Conservation (phyloP, 345 rosid species). For the Cochlearia excelsa region DNA sequence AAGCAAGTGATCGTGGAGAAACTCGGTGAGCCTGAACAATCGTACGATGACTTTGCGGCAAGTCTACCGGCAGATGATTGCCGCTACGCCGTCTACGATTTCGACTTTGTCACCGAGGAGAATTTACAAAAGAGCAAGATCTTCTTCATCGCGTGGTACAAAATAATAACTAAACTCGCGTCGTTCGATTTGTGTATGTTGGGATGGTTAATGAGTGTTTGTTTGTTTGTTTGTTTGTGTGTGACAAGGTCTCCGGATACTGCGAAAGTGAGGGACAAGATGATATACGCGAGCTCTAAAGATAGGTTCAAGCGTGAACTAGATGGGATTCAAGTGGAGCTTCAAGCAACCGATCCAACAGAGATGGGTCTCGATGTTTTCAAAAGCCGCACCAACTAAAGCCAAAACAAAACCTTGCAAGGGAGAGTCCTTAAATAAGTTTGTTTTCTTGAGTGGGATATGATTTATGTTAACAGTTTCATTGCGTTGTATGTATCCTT, state of each 20-base stretch:
- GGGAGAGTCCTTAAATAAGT: slow-evolving; percentile 21
- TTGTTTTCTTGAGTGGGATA: slow-evolving; percentile 26
- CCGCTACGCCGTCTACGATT: slow-evolving; percentile 67
- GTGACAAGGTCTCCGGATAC: slow-evolving; percentile 36
- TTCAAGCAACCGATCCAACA: slow-evolving; percentile 63
- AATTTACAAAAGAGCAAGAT: slow-evolving; percentile 97
- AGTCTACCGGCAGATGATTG: slow-evolving; percentile 60
- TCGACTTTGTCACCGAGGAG: slow-evolving; percentile 67
- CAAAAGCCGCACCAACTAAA: slow-evolving; percentile 48
- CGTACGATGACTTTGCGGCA: slow-evolving; percentile 54
- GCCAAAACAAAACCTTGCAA: background rate
- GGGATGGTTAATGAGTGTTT: background rate
- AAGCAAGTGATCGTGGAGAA: slow-evolving; percentile 60
- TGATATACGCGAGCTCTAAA: slow-evolving; percentile 39
- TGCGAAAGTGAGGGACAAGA: slow-evolving; percentile 37
- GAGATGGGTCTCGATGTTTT: slow-evolving; percentile 61
- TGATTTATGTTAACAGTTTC: slow-evolving; percentile 26
- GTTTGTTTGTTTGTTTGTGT: background rate
- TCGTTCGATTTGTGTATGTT: background rate
- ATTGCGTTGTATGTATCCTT: too few species aligned
- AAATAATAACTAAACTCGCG: background rate
- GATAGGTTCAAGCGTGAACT: slow-evolving; percentile 46
- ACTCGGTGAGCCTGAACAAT: slow-evolving; percentile 47
- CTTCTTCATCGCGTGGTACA: slow-evolving; percentile 71
- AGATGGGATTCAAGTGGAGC: slow-evolving; percentile 52